Conservation (phyloP, 176 grass and related monocot genomes). For the Lolium multiflorum region DNA sequence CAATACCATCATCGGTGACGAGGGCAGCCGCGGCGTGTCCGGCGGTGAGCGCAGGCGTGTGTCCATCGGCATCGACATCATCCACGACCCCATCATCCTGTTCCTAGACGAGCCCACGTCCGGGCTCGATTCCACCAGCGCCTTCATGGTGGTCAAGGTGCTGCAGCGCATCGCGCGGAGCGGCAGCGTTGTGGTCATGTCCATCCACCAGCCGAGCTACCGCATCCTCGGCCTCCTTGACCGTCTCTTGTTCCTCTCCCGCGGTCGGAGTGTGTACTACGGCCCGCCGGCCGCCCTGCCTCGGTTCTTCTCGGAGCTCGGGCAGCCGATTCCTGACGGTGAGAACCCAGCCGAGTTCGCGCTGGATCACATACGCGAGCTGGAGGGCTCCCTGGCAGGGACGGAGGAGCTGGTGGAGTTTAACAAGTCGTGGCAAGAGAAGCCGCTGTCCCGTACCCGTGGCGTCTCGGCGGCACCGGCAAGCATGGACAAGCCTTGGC, state of each 20-base stretch:
- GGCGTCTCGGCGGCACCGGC: no score
- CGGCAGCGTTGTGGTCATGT: conserved; percentile 80
- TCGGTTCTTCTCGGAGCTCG: no score
- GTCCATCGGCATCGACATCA: conserved; percentile 85
- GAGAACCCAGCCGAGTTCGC: no score
- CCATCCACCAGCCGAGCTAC: conserved; percentile 83
- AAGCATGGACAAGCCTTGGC: no score
- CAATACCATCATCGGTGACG: conserved; percentile 91
- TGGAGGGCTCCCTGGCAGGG: no score
- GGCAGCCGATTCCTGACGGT: no score
- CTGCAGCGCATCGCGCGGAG: conserved; percentile 74
- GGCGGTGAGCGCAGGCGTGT: conserved; percentile 82
- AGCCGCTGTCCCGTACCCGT: no score
- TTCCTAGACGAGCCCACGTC: conserved; percentile 93
- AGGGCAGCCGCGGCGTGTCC: conserved; percentile 75
- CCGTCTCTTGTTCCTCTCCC: conserved; percentile 68
- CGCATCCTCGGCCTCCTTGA: conserved; percentile 73
- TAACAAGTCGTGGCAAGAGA: no score
- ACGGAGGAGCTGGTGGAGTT: no score
- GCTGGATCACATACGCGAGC: no score
- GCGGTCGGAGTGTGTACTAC: no score
- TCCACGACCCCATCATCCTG: conserved; percentile 80
- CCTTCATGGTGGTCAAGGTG: conserved; percentile 82
- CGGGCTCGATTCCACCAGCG: conserved; percentile 82
- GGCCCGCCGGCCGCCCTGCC: no score